Evolutionary conservation across 2,329 filamentous ascomycete species (phyloP), one percentile per base, ranked within the genome.

Genomic region (Exophiala sp.): DNA sequence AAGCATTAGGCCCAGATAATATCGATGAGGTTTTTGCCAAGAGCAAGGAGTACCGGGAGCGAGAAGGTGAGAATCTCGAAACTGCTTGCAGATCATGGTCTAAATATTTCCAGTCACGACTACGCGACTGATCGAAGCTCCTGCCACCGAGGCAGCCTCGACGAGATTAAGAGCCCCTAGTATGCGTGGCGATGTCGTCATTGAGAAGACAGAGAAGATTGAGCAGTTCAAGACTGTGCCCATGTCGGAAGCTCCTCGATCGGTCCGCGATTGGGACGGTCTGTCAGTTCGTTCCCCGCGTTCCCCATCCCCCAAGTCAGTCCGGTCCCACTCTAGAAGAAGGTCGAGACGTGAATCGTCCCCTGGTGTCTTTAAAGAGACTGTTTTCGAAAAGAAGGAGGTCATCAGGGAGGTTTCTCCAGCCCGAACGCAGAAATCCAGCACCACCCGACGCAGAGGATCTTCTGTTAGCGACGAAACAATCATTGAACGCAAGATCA

Each of bases 1-100:
- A 89, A 66, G 91, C 92, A 8, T 79, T 97, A 4, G 88, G 89
- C 12, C 91, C 95, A 64, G 84, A 92, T 14, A 90, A 96, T 64
- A 96, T 96, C 59, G 91, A 96, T 63, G 88, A 95, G 65, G 79
- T 96, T 41, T 87, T 96, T 64, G 86, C 84, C 65, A 77, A 91
- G 46, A 95, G 89, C 70, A 88, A 91, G 65, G 84, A 87, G 32
- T 91, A 89, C 71, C 85, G 63, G 52, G 62, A 59, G 46, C 53
- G 60, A 52, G 54, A 63, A 59, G 53, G 54, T 63, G 41, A 52
- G 60, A 55, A 47, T 33, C 5, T 29, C 16, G 24, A 20, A 44
- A 33, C 9, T 45, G 18, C 20, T 42, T 50, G 14, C 34, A 44
- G 42, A 59, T 58, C 16, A 47, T 49, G 38, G 11, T 44, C 10